Base-by-base conservation (phyloP, 345 rosid species). In the Limnanthes douglasii region DNA sequence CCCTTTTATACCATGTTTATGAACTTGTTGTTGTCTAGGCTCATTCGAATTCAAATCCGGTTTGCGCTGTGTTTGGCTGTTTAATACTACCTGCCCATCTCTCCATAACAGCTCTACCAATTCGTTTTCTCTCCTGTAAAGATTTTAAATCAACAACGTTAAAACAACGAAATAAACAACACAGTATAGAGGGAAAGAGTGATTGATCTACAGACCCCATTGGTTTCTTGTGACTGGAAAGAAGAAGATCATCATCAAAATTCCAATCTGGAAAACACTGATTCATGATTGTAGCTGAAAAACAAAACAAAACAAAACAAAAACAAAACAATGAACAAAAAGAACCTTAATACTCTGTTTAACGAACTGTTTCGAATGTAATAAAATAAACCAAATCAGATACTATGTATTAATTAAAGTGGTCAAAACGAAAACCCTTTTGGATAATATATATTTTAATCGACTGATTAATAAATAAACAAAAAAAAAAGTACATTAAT, bases 71-170 rank as follows among this genome's bases (percentile, higher is more conserved):
- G 64, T 57, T 52, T 75, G 93, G 60, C 68, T 72, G 22, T 60
- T 60, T 39, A 69, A 30, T 51, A 79, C 78, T 9, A 79, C 69
- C 36, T 67, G 66, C 29, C 86, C 93, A 50, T 72, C 68, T 47
- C 48, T 51, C 86, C 86, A 79, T 46, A 72, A 14, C 31, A 79
- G 58, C 69, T 79, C 93, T 37, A 65, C 76, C 17, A 79, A 57
- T 46, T 75, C 82, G 51, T 57, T 51, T 21, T 69, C 61, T 39
- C 59, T 52, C 44, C 93, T 79, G 67, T 24, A 45, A 32, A 45
- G 20, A 34, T 19, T 5, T 13, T 21, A 16, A 3, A 3, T 10
- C 15, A 14, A 26, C n/a, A 17, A 15, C 15, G 5, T 11, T 17
- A 21, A 34, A 41, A 36, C 16, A 52, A 46, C 21, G 12, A 18